A percentile compares a stretch with the other conserved stretches of the same genome.
phyloP scores from a whole-genome alignment of 441 rosid species.

The Aquilaria agallochum region DNA sequence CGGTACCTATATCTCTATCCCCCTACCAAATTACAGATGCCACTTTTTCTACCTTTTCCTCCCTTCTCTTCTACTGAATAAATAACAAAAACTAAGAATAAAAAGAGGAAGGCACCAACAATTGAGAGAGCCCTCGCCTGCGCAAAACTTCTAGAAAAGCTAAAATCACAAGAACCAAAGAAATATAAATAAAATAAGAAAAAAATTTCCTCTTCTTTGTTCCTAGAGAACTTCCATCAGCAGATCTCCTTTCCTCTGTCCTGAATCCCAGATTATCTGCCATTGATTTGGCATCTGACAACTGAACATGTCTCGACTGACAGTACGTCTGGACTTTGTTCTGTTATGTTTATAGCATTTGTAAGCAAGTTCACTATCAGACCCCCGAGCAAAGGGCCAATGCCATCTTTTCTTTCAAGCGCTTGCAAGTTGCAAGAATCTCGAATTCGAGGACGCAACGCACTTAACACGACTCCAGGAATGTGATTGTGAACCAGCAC shows the following conservation, averaged over 20 bases:
- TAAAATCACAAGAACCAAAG: constrained; percentile 9
- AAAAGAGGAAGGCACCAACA: constrained; percentile 19
- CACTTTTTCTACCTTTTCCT: constrained; percentile 2
- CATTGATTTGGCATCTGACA: constrained; percentile 29
- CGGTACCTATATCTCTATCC: constrained; percentile 30
- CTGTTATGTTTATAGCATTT: constrained; percentile 16
- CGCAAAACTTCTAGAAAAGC: constrained; percentile 19
- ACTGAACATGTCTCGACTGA: constrained; percentile 27
- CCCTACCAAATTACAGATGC: constrained; percentile 29
- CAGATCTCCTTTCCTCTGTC: constrained; percentile 17
- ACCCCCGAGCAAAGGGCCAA: constrained; percentile 27
- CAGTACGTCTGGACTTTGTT: constrained; percentile 21
- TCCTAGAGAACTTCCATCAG: constrained; percentile 27
- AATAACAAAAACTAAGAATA: constrained; percentile 11
- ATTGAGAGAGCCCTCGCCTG: constrained; percentile 22
- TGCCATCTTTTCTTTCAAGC: constrained; percentile 7
- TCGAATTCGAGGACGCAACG: no score
- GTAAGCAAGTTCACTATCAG: not conserved
- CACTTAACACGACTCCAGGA: no score
- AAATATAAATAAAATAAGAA: constrained; percentile 11
- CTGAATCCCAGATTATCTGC: constrained; percentile 18
- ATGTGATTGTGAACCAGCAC: not conserved
- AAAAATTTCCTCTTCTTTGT: constrained; percentile 7
- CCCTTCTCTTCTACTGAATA: constrained; percentile 14
- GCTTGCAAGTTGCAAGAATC: constrained; percentile 5